phyloP scores from a whole-genome alignment of 148 eudicot genomes.

The Linanthus parryae region DNA sequence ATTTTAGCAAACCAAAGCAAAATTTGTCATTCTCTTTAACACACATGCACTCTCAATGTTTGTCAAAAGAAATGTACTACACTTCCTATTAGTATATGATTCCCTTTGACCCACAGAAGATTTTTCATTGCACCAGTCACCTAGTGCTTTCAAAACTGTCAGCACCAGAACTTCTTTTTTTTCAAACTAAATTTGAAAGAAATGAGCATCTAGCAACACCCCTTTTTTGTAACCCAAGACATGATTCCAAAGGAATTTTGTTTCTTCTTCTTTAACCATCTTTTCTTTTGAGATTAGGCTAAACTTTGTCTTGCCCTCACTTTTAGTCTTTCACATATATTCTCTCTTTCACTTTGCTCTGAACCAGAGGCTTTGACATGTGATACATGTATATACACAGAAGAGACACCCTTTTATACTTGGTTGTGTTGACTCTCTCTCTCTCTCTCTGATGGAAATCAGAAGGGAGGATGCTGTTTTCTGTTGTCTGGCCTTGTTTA shows the following conservation, averaged over 20 bases:
- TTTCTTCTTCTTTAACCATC: constrained; percentile 15
- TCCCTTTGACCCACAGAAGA: no score
- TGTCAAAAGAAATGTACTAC: no score
- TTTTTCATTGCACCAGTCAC: no score
- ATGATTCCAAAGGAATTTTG: constrained; percentile 53
- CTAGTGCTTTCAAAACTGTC: constrained; percentile 29
- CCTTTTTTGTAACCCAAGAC: constrained; percentile 26
- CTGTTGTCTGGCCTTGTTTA: constrained; percentile 29
- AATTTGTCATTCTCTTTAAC: no score
- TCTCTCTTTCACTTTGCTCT: constrained; percentile 28
- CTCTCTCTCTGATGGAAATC: constrained; percentile 14
- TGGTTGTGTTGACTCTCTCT: constrained; percentile 9
- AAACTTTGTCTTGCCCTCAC: background rate
- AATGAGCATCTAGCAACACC: constrained; percentile 11
- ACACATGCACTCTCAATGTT: no score
- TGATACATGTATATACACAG: constrained; percentile 12
- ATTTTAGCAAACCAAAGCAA: no score
- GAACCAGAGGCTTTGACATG: constrained; percentile 35
- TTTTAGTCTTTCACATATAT: constrained; percentile 14
- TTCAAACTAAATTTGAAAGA: constrained; percentile 11
- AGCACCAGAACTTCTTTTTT: constrained; percentile 19
- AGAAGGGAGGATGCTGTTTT: constrained; percentile 20
- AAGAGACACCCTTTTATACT: constrained; percentile 16
- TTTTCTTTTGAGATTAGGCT: constrained; percentile 24
- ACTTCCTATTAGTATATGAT: no score